A percentile compares a stretch with the other conserved stretches of the same genome.
Conservation (phyloP, 768 basidiomycete genomes). For the Russula earlei region DNA sequence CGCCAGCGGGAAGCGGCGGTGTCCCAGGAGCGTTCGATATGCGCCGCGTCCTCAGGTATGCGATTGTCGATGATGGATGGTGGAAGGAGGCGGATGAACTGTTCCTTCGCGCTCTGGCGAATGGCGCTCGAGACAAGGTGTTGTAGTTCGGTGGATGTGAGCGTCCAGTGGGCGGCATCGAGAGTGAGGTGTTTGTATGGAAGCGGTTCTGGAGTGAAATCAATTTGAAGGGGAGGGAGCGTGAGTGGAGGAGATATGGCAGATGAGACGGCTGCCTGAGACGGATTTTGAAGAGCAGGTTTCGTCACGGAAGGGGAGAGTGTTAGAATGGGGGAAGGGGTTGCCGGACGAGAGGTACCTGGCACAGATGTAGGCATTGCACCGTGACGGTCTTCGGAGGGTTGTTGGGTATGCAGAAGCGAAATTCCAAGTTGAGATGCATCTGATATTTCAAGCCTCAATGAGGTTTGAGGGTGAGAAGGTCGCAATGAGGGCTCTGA, state of each 20-base stretch:
- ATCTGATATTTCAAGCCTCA: neutral
- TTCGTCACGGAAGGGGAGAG: neutral
- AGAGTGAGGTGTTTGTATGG: conserved; percentile 18
- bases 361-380: neutral
- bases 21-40: conserved; percentile 11
- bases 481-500: neutral
- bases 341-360: conserved; percentile 2
- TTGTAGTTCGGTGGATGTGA: conserved; percentile 19
- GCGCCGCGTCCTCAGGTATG: conserved; percentile 1
- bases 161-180: conserved; percentile 21
- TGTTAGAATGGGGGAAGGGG: neutral
- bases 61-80: neutral
- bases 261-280: conserved; percentile 1
- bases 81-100: conserved; percentile 20
- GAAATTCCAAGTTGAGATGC: neutral
- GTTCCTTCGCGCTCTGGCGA: conserved; percentile 19
- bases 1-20: conserved; percentile 14
- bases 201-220: conserved; percentile 13
- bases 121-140: conserved; percentile 19
- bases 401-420: neutral
- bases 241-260: neutral
- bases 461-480: neutral
- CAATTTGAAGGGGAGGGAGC: conserved; percentile 4
- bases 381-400: neutral
- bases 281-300: neutral